Evolutionary conservation across 2,329 filamentous ascomycete genomes (phyloP).

Genomic region (Leptographium radiaticola): DNA sequence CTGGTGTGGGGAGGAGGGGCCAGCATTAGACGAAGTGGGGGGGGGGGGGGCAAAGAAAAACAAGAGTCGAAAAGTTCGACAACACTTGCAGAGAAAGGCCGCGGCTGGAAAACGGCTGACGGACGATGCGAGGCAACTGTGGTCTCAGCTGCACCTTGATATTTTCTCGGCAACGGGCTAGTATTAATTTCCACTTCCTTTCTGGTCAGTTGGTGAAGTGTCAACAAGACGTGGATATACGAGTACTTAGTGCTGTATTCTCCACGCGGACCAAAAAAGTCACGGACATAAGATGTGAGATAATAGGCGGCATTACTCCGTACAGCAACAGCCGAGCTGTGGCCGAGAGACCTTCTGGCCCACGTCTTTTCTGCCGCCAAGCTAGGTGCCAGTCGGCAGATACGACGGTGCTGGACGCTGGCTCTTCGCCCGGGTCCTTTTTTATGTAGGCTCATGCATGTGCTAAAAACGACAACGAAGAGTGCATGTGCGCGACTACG

Average conservation of each 20-base stretch:
- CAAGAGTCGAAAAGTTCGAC: background rate
- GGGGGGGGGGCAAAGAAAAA: background rate
- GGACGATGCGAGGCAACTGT: background rate
- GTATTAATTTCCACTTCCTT: no score
- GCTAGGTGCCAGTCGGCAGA: no score
- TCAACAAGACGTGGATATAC: no score
- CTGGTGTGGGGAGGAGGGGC: background rate
- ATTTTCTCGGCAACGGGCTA: background rate
- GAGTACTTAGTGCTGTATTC: no score
- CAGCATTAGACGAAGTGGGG: background rate
- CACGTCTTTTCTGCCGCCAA: no score
- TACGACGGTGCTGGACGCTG: no score
- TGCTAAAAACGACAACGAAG: background rate
- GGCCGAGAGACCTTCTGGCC: no score
- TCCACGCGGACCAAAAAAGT: no score
- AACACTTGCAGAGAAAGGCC: background rate
- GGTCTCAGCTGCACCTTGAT: background rate
- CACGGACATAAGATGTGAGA: no score
- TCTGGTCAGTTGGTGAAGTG: no score
- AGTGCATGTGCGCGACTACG: background rate
- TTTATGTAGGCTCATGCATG: background rate
- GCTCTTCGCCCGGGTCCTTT: background rate
- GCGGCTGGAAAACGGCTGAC: background rate
- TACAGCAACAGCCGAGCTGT: no score
- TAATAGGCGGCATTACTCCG: no score